Evolutionary conservation across 2,329 filamentous ascomycete genomes (phyloP), one percentile per base, ranked within the genome.

Genomic region (Stemphylium vesicarium): DNA sequence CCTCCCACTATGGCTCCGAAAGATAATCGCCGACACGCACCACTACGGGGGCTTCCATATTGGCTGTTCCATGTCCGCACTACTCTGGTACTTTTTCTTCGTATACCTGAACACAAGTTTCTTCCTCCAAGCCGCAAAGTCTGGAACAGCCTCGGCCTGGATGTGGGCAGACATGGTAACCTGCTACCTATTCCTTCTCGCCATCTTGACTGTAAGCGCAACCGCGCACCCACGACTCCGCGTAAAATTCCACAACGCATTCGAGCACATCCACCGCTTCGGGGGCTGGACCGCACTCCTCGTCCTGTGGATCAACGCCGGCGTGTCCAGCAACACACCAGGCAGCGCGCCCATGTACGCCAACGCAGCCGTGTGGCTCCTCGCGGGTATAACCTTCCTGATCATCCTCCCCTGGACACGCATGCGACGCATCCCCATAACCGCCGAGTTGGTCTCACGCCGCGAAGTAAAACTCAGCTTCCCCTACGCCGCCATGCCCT

Each of bases 381-480:
- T 94, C 15, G 64, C 85, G 22, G 70, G 84, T 31, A 86, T 86
- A 36, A 91, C 90, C 1, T 68, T 82, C 42, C 84, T 88, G 62
- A 82, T 94, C 62, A 79, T 88, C 46, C 85, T 88, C 39, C 89
- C 91, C 0, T 96, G 91, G 90, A 70, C 88, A 1, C 82, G 85
- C 58, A 84, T 95, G 18, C 84, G 88, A 50, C 86, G 84, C 60
- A 85, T 91, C 33, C 76, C 79, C 11, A 87, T 94, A 50, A 77
- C 82, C 16, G 78, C 87, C 7, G 85, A 91, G 67, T 77, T 81
- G 4, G 83, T 95, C 13, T 94, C 90, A 0, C 72, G 82, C 32
- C 90, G 92, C 74, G 90, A 90, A 45, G 78, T 90, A 35, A 84
- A 88, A 38, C 81, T 95, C 16, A 85, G 89, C 69, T 73, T 70